phyloP scores from a whole-genome alignment of 768 basidiomycete species.

The Dacryopinax primogenitus region DNA sequence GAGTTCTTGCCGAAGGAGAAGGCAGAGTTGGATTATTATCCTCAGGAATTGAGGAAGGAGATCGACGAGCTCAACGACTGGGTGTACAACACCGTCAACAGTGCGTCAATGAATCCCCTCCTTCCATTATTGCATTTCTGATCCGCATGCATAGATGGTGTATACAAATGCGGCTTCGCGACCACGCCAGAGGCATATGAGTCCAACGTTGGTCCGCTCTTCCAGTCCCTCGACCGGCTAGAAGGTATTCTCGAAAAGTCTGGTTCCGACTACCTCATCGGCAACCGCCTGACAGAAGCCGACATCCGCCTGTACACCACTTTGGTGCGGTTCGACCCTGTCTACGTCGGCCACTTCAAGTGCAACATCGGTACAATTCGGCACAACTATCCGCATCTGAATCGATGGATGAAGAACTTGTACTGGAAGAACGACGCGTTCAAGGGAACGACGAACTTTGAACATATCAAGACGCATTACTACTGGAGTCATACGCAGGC shows the following conservation, averaged over 20 bases:
- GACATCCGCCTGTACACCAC: conserved; percentile 24
- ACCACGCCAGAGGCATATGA: conserved; percentile 34
- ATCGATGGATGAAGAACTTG: conserved; percentile 59
- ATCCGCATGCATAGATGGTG: not conserved
- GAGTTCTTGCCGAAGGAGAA: conserved; percentile 22
- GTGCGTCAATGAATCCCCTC: not conserved
- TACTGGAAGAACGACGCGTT: conserved; percentile 90
- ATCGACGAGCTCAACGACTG: conserved; percentile 33
- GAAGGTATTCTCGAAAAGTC: conserved; percentile 27
- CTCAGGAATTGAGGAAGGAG: conserved; percentile 29
- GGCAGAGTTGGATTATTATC: conserved; percentile 29
- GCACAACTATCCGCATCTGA: not conserved
- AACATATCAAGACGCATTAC: conserved; percentile 72
- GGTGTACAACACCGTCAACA: conserved; percentile 26
- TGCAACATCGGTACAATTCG: conserved; percentile 8
- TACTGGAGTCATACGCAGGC: conserved; percentile 9
- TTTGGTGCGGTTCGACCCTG: not conserved
- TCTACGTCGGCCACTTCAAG: not conserved
- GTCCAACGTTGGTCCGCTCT: conserved; percentile 26
- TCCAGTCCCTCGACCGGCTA: conserved; percentile 27
- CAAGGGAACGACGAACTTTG: conserved; percentile 74
- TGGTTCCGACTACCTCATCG: conserved; percentile 31
- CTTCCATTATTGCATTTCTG: not conserved
- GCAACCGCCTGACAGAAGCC: conserved; percentile 32
- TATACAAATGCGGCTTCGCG: conserved; percentile 34